Base-by-base conservation (phyloP, 306 rosid genomes). In the Gillenia trifoliata region DNA sequence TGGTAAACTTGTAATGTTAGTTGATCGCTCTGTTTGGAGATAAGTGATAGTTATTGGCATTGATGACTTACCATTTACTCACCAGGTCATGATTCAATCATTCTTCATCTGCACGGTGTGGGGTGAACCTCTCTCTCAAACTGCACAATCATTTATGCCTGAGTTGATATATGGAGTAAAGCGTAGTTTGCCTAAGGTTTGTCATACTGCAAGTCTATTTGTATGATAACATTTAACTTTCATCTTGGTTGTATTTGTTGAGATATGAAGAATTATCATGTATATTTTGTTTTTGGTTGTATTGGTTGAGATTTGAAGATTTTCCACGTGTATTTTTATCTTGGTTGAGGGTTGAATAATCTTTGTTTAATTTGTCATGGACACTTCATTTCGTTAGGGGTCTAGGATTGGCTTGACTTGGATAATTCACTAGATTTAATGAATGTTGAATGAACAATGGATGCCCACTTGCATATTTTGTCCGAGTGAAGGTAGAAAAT, bases 51-150 rank as follows among this genome's bases (percentile, higher is more conserved):
- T 71, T 71, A 29, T 8, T 59, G 76, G 40, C 68, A 72, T 15
- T 77, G 70, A 71, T 77, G 43, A 73, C 30, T 64, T 26, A 50
- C 65, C 78, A 40, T 71, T 77, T 83, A 8, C 11, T 4, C 73
- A 63, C 66, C 79, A 93, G 97, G 98, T 91, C 85, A 87, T 93
- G 97, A 60, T 93, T 74, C 98, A 93, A 89, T 83, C 89, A 12
- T 88, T 84, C 75, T 36, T 70, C 80, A 87, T 83, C 78, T 89
- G 92, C 83, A 85, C 96, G 3, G 98, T 93, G 52, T 93, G 91
- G 97, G 97, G 98, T 25, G 97, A 91, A 78, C 98, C 98, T 79
- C 94, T 93, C 43, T 91, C 90, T 64, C 98, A 93, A 86, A 89
- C 98, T 54, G 98, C 98, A 38, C 97, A 89, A 62, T 85, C 97